These are phyloP conservation scores for Termitomyces sp. DNA, from an alignment of 768 basidiomycete genomes.

Conservation along the genomic window DNA sequence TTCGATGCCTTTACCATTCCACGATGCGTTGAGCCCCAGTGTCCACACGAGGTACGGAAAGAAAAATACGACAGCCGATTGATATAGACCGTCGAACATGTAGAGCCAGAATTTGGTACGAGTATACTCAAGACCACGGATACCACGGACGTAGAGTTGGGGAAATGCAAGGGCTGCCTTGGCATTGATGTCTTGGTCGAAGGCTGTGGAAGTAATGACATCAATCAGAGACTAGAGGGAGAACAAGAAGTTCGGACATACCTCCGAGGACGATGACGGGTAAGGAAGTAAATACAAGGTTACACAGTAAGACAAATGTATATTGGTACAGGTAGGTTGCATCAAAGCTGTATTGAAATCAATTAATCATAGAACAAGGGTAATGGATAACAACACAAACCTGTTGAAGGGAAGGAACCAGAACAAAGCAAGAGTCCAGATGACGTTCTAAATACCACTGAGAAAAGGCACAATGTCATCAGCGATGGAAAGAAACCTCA, in stretches of 20 bases:
- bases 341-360: constrained; percentile 60
- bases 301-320: constrained; percentile 89
- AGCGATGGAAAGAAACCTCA: constrained; percentile 21
- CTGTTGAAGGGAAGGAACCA: constrained; percentile 90
- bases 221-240: constrained; percentile 6
- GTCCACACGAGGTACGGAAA: constrained; percentile 77
- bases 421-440: constrained; percentile 92
- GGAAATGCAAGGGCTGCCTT: constrained; percentile 89
- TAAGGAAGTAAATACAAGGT: constrained; percentile 88
- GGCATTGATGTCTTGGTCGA: constrained; percentile 93
- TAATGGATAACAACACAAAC: constrained; percentile 31
- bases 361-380: constrained; percentile 5
- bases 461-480: neutral
- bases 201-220: constrained; percentile 41
- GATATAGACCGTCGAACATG: constrained; percentile 93
- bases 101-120: constrained; percentile 89
- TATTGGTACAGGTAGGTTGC: constrained; percentile 94
- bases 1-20: constrained; percentile 76
- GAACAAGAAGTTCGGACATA: constrained; percentile 24
- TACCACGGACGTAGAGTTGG: constrained; percentile 92
- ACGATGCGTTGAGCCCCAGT: constrained; percentile 57
- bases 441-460: constrained; percentile 56
- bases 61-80: constrained; percentile 83
- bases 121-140: constrained; percentile 90
- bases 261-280: constrained; percentile 90